Evolutionary conservation across 2,329 filamentous ascomycete genomes (phyloP).

Genomic region (Trichophaea hybrida): DNA sequence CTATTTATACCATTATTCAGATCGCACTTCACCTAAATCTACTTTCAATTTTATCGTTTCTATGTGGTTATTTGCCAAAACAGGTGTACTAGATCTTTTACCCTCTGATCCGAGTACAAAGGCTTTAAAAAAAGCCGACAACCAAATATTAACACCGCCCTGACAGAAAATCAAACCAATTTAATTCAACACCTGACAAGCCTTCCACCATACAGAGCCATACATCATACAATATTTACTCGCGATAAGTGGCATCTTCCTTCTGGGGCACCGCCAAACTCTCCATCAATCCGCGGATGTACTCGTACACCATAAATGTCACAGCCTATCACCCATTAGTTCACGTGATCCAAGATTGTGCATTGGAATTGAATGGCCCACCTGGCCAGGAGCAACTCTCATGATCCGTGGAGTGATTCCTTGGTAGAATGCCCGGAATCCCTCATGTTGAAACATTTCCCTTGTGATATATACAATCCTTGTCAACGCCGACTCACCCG

Average conservation of each 20-base stretch:
- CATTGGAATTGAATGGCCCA: not conserved
- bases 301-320: conserved; percentile 41
- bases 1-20: no score
- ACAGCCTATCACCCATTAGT: conserved; percentile 34
- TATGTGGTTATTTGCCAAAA: no score
- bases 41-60: no score
- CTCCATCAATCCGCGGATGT: conserved; percentile 35
- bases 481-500: conserved; percentile 64
- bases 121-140: no score
- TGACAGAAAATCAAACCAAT: no score
- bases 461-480: conserved; percentile 64
- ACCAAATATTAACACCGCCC: no score
- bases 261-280: conserved; percentile 33
- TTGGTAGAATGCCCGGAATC: conserved; percentile 92
- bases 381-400: conserved; percentile 92
- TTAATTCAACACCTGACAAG: no score
- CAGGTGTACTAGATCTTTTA: no score
- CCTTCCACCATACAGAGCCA: no score
- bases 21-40: no score
- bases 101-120: no score
- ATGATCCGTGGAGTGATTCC: conserved; percentile 96
- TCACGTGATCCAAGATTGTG: not conserved
- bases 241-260: conserved; percentile 37
- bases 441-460: conserved; percentile 90
- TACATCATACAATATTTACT: conserved; percentile 11